A percentile compares a stretch with the other conserved stretches of the same genome.
Evolutionary conservation across 164 flowering plant genomes (phyloP).

Genomic region (Macadamia integrifolia): DNA sequence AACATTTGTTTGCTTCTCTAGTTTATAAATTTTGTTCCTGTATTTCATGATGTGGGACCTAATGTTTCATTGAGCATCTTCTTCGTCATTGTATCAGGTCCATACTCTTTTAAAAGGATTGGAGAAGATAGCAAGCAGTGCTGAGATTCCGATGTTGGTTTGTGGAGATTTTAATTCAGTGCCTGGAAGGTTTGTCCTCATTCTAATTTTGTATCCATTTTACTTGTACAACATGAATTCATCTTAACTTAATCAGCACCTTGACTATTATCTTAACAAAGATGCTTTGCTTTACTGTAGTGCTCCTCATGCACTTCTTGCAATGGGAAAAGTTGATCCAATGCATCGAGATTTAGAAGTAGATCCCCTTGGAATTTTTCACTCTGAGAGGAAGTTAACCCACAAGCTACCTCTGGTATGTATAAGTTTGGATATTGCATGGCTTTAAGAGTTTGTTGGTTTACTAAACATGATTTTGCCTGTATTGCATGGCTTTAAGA

Average conservation of each 20-base stretch:
- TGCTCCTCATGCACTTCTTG: slow-evolving; percentile 68
- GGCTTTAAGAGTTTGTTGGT: not conserved
- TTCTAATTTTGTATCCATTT: not conserved
- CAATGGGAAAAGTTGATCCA: slow-evolving; percentile 56
- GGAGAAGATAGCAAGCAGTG: slow-evolving; percentile 1
- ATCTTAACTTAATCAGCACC: not conserved
- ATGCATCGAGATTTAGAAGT: slow-evolving; percentile 55
- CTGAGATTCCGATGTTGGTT: slow-evolving; percentile 41
- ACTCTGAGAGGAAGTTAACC: slow-evolving; percentile 46
- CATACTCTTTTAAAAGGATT: slow-evolving; percentile 83
- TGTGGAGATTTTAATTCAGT: slow-evolving; percentile 94
- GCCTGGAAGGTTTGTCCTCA: slow-evolving; percentile 72
- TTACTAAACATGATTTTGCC: slow-evolving; percentile 11
- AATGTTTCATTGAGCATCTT: not conserved
- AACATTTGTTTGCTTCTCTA: slow-evolving; percentile 3
- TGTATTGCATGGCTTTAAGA: slow-evolving; percentile 20
- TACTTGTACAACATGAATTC: not conserved
- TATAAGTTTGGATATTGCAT: not conserved
- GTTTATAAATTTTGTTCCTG: not conserved
- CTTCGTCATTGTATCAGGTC: slow-evolving; percentile 36
- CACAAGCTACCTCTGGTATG: slow-evolving; percentile 87
- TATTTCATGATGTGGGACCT: not conserved
- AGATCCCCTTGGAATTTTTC: slow-evolving; percentile 68
- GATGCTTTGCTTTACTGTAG: slow-evolving; percentile 41
- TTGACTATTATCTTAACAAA: not conserved